A percentile compares a stretch with the other conserved stretches of the same genome.
phyloP scores from a whole-genome alignment of 345 rosid genomes.

The Trapa incisa region DNA sequence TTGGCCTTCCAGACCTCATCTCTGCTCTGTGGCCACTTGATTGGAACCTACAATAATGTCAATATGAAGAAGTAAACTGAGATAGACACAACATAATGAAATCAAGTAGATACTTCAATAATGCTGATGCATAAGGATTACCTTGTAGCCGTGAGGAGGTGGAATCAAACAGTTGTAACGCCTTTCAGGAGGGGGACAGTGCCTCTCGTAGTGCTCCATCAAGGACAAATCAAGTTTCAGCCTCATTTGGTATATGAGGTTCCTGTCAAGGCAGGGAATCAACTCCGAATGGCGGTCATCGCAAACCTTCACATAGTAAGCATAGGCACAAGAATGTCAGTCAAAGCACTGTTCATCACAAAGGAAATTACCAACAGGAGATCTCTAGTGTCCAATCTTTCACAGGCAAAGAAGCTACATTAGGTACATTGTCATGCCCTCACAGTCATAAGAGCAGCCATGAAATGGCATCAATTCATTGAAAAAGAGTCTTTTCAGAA shows the following conservation, averaged over 20 bases:
- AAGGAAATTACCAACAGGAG: not conserved
- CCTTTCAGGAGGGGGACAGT: constrained; percentile 91
- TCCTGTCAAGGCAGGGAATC: constrained; percentile 89
- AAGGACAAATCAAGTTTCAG: constrained; percentile 83
- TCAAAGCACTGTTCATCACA: not conserved
- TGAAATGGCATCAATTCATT: no score
- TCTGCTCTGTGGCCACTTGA: constrained; percentile 98
- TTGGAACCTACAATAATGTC: constrained; percentile 46
- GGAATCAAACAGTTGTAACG: constrained; percentile 93
- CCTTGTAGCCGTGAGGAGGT: constrained; percentile 96
- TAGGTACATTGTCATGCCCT: not conserved
- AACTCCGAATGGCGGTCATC: constrained; percentile 92
- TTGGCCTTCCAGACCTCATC: constrained; percentile 99
- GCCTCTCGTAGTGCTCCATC: constrained; percentile 99
- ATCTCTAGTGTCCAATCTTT: not conserved
- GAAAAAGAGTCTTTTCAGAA: no score
- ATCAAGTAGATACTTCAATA: not conserved
- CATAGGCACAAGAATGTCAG: constrained; percentile 1
- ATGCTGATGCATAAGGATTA: constrained; percentile 7
- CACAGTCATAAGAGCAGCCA: not conserved
- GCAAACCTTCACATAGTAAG: constrained; percentile 51
- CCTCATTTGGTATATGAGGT: constrained; percentile 85
- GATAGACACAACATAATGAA: not conserved
- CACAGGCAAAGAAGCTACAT: not conserved
- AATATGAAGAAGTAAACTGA: not conserved